Percentiles rank a stretch among this genome's conserved stretches.
These are phyloP conservation scores for Acer saccharum DNA, from an alignment of 345 rosid genomes.

Conservation along the genomic window DNA sequence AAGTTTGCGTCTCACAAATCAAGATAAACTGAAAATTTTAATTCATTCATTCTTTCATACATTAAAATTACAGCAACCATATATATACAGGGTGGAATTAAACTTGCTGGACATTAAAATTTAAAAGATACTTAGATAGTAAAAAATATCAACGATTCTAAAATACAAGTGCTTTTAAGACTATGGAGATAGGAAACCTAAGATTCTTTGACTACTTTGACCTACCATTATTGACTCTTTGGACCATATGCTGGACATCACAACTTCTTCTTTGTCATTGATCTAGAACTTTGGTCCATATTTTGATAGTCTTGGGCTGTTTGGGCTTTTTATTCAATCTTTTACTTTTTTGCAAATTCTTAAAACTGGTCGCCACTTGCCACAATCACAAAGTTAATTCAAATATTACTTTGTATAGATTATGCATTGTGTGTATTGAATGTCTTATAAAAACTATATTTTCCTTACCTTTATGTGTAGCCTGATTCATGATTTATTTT, in stretches of 20 bases:
- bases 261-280: neutral
- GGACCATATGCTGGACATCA: neutral
- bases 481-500: slow-evolving; percentile 6
- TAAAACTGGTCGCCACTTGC: neutral
- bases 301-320: neutral
- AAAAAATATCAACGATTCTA: no score
- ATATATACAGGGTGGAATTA: neutral
- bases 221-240: neutral
- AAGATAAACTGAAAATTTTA: neutral
- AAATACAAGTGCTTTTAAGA: neutral
- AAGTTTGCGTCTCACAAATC: neutral
- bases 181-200: no score
- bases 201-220: neutral
- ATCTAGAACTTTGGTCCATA: neutral
- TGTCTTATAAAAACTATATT: slow-evolving; percentile 4
- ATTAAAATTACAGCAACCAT: neutral
- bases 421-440: neutral
- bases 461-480: neutral
- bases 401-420: slow-evolving; percentile 8
- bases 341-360: neutral
- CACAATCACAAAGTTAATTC: neutral
- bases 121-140: neutral
- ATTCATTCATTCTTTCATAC: neutral
- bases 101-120: no score
- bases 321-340: neutral